phyloP scores from a whole-genome alignment of 225 moss, liverwort and hornwort species.

The Polytrichum commune region DNA sequence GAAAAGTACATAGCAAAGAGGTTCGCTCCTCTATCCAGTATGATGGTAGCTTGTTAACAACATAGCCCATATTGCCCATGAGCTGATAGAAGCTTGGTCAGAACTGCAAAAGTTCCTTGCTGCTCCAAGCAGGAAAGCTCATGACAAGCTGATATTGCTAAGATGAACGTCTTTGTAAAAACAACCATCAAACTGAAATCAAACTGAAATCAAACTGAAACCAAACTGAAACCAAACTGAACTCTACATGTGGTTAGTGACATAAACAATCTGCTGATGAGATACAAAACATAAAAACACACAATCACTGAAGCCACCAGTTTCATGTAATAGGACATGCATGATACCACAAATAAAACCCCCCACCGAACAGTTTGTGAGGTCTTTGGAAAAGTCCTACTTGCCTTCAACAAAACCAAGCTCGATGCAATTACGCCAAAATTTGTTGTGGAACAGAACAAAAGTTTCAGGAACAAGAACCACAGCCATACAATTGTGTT shows the following conservation, averaged over 20 bases:
- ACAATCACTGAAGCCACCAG: slow-evolving; percentile 18
- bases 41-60: too few relatives aligned
- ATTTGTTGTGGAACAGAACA: slow-evolving; percentile 43
- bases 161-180: slow-evolving; percentile 10
- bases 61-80: too few relatives aligned
- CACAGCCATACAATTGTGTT: slow-evolving; percentile 29
- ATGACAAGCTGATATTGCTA: slow-evolving; percentile 27
- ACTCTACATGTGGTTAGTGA: slow-evolving; percentile 35
- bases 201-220: slow-evolving; percentile 34
- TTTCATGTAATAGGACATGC: slow-evolving; percentile 23
- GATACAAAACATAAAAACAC: slow-evolving; percentile 22
- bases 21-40: too few relatives aligned
- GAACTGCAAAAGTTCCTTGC: slow-evolving; percentile 21
- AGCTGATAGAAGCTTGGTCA: too few relatives aligned
- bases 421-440: slow-evolving; percentile 40
- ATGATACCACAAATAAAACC: slow-evolving; percentile 17
- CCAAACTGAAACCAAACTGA: slow-evolving; percentile 34
- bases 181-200: slow-evolving; percentile 31
- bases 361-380: slow-evolving; percentile 19
- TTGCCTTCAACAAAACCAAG: slow-evolving; percentile 49
- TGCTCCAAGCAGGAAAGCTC: slow-evolving; percentile 38
- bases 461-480: slow-evolving; percentile 37
- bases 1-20: too few relatives aligned
- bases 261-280: slow-evolving; percentile 18
- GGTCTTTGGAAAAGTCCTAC: slow-evolving; percentile 45